phyloP scores from a whole-genome alignment of 176 grass and related monocot genomes.

The Bothriochloa decipiens region DNA sequence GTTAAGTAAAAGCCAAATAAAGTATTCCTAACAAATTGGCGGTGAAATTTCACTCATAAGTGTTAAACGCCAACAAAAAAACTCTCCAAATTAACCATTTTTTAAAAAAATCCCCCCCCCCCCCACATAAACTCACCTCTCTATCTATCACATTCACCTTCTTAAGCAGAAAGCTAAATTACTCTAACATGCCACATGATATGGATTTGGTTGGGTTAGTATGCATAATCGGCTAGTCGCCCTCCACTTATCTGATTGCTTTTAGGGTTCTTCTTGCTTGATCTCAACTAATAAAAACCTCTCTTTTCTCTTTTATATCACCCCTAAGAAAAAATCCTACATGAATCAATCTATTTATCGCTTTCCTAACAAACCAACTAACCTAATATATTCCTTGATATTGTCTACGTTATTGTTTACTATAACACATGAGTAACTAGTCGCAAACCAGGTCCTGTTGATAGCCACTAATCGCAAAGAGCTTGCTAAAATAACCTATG shows the following conservation, averaged over 20 bases:
- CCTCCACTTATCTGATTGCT: not conserved
- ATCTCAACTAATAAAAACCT: not conserved
- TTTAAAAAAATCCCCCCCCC: not conserved
- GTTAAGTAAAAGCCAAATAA: not conserved
- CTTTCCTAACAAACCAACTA: not conserved
- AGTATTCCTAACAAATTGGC: not conserved
- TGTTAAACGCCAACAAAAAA: not conserved
- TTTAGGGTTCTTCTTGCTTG: not conserved
- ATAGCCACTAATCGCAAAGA: not conserved
- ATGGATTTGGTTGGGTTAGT: not conserved
- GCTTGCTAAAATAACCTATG: not conserved
- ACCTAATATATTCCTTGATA: not conserved
- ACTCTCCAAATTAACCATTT: not conserved
- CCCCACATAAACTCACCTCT: not conserved
- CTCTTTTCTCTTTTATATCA: not conserved
- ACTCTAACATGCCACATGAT: not conserved
- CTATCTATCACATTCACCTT: not conserved
- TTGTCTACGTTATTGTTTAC: not conserved
- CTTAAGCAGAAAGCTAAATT: not conserved
- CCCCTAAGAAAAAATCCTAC: not conserved
- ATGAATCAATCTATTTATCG: not conserved
- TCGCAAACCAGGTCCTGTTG: not conserved
- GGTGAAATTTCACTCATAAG: not conserved
- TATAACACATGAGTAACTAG: not conserved
- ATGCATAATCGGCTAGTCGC: not conserved